A percentile compares a stretch with the other conserved stretches of the same genome.
phyloP scores from a whole-genome alignment of 352 stramenopile genomes.

The Peronospora farinosa region DNA sequence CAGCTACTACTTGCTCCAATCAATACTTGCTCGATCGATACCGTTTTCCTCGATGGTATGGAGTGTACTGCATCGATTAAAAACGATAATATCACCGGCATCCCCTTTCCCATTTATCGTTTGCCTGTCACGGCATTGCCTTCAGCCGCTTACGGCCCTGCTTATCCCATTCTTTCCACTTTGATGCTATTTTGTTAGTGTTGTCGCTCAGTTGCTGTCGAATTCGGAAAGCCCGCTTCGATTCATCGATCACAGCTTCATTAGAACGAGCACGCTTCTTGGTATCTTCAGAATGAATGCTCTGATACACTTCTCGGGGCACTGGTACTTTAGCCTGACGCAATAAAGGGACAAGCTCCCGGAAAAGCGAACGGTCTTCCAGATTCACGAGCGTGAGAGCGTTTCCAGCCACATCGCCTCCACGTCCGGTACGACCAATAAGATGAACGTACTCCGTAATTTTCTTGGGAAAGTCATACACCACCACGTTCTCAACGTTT shows the following conservation, averaged over 20 bases:
- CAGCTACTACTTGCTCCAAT: no score
- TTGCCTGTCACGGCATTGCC: not conserved
- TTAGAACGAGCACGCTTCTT: slow-evolving; percentile 11
- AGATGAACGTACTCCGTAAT: slow-evolving; percentile 63
- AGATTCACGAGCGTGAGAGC: slow-evolving; percentile 45
- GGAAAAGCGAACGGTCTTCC: slow-evolving; percentile 36
- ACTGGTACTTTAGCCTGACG: slow-evolving; percentile 26
- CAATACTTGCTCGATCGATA: no score
- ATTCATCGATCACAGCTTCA: slow-evolving; percentile 32
- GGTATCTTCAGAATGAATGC: slow-evolving; percentile 22
- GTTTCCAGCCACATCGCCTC: slow-evolving; percentile 14
- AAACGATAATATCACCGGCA: not conserved
- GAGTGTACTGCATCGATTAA: no score
- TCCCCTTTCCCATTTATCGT: slow-evolving; percentile 2
- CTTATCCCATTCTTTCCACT: slow-evolving; percentile 38
- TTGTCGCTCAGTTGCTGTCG: slow-evolving; percentile 20
- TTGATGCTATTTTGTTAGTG: slow-evolving; percentile 2
- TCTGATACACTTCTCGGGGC: slow-evolving; percentile 40
- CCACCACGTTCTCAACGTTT: slow-evolving; percentile 56
- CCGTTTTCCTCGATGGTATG: no score
- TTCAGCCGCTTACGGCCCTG: slow-evolving; percentile 24
- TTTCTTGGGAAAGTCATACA: slow-evolving; percentile 65
- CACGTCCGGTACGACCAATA: slow-evolving; percentile 44
- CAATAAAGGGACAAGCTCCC: slow-evolving; percentile 34
- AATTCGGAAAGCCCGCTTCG: slow-evolving; percentile 44